Evolutionary conservation across 2,329 filamentous ascomycete species (phyloP).

Genomic region (Apiospora koreana): DNA sequence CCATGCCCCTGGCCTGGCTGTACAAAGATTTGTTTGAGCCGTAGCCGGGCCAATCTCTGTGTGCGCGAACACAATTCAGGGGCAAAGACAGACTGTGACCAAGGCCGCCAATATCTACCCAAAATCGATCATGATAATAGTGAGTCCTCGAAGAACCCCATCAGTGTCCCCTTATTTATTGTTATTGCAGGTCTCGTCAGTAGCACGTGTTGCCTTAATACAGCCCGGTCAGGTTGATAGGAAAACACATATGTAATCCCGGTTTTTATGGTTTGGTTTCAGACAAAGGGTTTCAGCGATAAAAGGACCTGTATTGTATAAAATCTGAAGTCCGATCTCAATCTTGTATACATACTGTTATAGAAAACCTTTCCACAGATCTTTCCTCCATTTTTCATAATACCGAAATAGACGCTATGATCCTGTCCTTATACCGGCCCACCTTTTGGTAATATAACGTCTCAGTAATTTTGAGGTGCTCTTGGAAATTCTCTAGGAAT

Average conservation of each 20-base stretch:
- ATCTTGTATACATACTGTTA: too few species aligned
- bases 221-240: background rate
- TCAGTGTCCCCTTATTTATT: background rate
- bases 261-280: background rate
- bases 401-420: too few species aligned
- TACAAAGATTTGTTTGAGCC: background rate
- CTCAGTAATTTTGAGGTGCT: too few species aligned
- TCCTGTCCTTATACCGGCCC: too few species aligned
- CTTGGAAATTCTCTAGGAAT: too few species aligned
- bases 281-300: background rate
- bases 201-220: background rate
- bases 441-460: too few species aligned
- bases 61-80: background rate
- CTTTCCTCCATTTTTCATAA: too few species aligned
- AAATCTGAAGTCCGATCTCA: too few species aligned
- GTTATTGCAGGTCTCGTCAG: background rate
- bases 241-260: background rate
- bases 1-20: background rate
- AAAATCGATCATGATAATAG: background rate
- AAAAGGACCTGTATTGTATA: background rate
- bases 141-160: background rate
- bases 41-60: background rate
- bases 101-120: background rate
- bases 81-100: background rate
- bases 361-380: too few species aligned